These are phyloP conservation scores for Ceratobasidium sp. DNA, from an alignment of 1,284 basidiomycete species.

Conservation along the genomic window DNA sequence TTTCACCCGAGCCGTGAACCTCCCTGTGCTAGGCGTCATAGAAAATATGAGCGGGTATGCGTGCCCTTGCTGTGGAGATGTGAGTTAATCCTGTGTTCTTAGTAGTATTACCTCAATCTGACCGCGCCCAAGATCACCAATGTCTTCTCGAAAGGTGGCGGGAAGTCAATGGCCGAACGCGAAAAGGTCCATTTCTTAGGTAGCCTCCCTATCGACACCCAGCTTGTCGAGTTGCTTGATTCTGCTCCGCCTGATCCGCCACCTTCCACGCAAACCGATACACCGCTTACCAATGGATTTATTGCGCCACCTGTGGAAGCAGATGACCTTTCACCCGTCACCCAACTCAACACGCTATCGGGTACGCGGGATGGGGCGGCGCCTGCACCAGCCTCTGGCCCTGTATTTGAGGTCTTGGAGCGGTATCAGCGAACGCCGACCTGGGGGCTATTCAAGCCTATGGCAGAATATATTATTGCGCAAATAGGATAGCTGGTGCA, in stretches of 20 bases:
- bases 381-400: constrained; percentile 46
- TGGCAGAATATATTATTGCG: constrained; percentile 55
- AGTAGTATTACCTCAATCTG: neutral
- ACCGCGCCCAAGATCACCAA: constrained; percentile 79
- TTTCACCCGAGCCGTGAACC: constrained; percentile 86
- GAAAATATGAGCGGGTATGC: constrained; percentile 99
- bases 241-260: constrained; percentile 59
- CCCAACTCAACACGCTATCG: constrained; percentile 48
- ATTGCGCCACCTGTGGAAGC: constrained; percentile 4
- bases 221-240: constrained; percentile 89
- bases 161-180: constrained; percentile 82
- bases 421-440: constrained; percentile 71
- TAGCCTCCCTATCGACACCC: constrained; percentile 92
- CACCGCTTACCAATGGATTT: neutral
- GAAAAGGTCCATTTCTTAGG: constrained; percentile 86
- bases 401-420: constrained; percentile 60
- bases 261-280: neutral
- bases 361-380: constrained; percentile 46
- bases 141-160: constrained; percentile 95
- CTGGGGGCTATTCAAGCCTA: constrained; percentile 66
- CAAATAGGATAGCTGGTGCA: neutral
- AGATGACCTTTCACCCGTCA: constrained; percentile 44
- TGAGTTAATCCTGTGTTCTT: neutral
- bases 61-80: constrained; percentile 87
- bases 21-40: constrained; percentile 93